Conservation (phyloP, 2,329 filamentous ascomycete species). For the Zymoseptoria passerinii region DNA sequence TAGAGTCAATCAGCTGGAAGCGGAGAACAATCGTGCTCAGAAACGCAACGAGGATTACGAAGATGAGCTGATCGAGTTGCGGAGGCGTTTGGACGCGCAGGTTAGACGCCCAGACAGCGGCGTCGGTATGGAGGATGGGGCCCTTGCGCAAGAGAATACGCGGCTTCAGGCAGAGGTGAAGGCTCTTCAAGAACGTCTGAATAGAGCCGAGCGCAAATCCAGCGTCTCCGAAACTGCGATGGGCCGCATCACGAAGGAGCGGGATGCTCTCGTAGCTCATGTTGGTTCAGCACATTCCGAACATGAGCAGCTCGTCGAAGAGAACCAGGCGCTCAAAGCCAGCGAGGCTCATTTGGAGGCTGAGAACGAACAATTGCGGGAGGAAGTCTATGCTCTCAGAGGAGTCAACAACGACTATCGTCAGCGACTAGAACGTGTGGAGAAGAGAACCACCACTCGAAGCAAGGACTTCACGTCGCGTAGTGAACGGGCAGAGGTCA, state of each 20-base stretch:
- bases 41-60: slow-evolving; percentile 49
- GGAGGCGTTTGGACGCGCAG: slow-evolving; percentile 38
- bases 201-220: slow-evolving; percentile 54
- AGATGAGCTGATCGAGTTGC: slow-evolving; percentile 50
- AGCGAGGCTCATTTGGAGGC: slow-evolving; percentile 55
- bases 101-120: slow-evolving; percentile 41
- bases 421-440: slow-evolving; percentile 29
- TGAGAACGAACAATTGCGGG: slow-evolving; percentile 65
- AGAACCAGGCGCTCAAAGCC: slow-evolving; percentile 49
- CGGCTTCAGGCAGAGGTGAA: slow-evolving; percentile 54
- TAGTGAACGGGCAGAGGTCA: not conserved
- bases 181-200: slow-evolving; percentile 52
- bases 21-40: slow-evolving; percentile 46
- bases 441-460: not conserved
- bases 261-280: slow-evolving; percentile 56
- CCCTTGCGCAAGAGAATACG: slow-evolving; percentile 41
- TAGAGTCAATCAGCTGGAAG: slow-evolving; percentile 49
- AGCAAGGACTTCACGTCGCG: not conserved
- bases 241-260: slow-evolving; percentile 54
- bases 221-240: slow-evolving; percentile 56
- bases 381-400: slow-evolving; percentile 33
- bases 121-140: slow-evolving; percentile 32
- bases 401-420: slow-evolving; percentile 35
- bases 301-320: slow-evolving; percentile 41
- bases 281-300: slow-evolving; percentile 53